These are phyloP conservation scores for Musa acuminata DNA, from an alignment of 176 grass and related monocot species.

Conservation along the genomic window DNA sequence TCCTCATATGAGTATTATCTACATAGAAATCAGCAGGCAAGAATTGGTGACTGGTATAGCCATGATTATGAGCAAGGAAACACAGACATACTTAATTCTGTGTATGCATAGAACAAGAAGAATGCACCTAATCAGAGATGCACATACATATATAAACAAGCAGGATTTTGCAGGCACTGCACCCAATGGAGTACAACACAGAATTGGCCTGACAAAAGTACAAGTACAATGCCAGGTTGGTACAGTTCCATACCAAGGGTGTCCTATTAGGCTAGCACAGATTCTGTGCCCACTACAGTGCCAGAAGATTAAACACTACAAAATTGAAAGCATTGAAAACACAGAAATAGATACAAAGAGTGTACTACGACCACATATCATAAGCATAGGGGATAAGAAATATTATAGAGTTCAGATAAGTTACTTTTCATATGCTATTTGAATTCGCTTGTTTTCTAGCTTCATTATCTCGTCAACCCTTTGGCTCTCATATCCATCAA, in stretches of 20 bases:
- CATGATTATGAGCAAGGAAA: not conserved
- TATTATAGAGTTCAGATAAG: constrained; percentile 7
- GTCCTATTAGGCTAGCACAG: not conserved
- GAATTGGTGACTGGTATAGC: not conserved
- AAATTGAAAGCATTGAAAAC: not conserved
- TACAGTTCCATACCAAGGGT: not conserved
- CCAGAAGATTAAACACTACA: not conserved
- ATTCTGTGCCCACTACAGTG: not conserved
- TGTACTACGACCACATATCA: constrained; percentile 8
- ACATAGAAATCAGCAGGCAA: not conserved
- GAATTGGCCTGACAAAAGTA: not conserved
- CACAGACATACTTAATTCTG: not conserved
- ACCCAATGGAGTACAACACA: not conserved
- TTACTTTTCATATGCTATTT: constrained; percentile 70
- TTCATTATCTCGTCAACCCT: constrained; percentile 51
- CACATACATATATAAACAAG: not conserved
- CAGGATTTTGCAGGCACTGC: not conserved
- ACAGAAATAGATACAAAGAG: not conserved
- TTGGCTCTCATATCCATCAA: constrained; percentile 30
- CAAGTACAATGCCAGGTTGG: too few species aligned
- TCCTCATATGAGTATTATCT: not conserved
- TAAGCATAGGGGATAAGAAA: not conserved
- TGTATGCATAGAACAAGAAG: not conserved
- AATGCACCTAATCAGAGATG: not conserved
- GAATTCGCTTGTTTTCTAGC: constrained; percentile 40